Evolutionary conservation across 257 asterid genomes (phyloP).

Genomic region (Nicotiana sylvestris): DNA sequence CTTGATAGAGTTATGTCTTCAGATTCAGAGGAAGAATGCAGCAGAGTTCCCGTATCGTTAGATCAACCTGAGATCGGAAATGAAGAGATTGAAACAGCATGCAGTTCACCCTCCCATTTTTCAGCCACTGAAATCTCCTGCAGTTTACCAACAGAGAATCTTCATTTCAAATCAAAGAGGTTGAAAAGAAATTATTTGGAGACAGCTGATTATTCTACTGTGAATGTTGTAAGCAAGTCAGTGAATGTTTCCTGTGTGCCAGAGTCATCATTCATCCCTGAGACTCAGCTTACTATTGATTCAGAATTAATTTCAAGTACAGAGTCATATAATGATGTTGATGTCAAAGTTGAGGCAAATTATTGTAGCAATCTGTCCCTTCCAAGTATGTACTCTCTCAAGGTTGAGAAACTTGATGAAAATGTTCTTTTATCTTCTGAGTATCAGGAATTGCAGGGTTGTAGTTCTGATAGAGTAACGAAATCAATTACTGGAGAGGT

Average conservation of each 20-base stretch:
- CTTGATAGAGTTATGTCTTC: constrained; percentile 57
- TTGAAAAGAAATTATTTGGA: constrained; percentile 36
- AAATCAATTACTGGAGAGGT: constrained; percentile 40
- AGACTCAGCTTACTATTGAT: constrained; percentile 45
- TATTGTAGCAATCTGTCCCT: constrained; percentile 29
- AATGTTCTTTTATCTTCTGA: constrained; percentile 17
- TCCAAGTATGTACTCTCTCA: constrained; percentile 20
- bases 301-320: constrained; percentile 44
- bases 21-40: constrained; percentile 73
- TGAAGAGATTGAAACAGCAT: constrained; percentile 28
- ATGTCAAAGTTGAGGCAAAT: constrained; percentile 27
- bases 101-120: constrained; percentile 23
- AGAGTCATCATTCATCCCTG: constrained; percentile 67
- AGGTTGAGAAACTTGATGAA: constrained; percentile 16
- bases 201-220: constrained; percentile 28
- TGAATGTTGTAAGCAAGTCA: constrained; percentile 32
- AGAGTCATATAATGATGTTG: constrained; percentile 46
- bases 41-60: constrained; percentile 31
- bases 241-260: constrained; percentile 47
- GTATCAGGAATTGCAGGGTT: constrained; percentile 30
- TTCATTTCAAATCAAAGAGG: constrained; percentile 32
- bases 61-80: constrained; percentile 31
- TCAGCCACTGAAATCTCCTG: constrained; percentile 32
- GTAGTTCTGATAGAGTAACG: constrained; percentile 27
- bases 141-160: constrained; percentile 27